These are phyloP conservation scores for Candida freyschussii DNA, from an alignment of 1,139 yeast species.

Conservation along the genomic window DNA sequence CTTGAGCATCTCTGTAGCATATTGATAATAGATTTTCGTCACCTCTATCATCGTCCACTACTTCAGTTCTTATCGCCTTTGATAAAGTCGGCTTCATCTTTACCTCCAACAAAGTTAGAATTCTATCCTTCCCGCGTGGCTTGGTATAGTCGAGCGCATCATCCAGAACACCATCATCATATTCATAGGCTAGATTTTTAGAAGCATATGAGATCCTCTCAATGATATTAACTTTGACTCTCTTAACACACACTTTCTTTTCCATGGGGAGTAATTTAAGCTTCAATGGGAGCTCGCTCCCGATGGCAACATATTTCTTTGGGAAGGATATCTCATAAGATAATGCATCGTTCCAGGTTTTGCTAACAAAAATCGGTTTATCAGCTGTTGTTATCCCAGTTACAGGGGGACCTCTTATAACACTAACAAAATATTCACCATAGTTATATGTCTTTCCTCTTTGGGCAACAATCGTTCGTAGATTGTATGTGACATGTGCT, in stretches of 20 bases:
- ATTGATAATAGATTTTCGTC: slow-evolving; percentile 53
- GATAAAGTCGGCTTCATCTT: slow-evolving; percentile 46
- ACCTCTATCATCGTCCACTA: slow-evolving; percentile 42
- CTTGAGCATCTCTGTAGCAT: slow-evolving; percentile 33
- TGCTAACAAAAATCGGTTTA: slow-evolving; percentile 76
- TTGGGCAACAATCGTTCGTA: slow-evolving; percentile 24
- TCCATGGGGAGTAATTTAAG: slow-evolving; percentile 71
- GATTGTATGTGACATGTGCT: slow-evolving; percentile 32
- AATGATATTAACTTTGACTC: slow-evolving; percentile 65
- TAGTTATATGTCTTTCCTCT: slow-evolving; percentile 17
- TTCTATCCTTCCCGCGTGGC: slow-evolving; percentile 41
- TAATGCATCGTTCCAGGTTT: slow-evolving; percentile 76
- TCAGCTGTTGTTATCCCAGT: slow-evolving; percentile 67
- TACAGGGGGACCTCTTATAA: slow-evolving; percentile 77
- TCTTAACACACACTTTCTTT: slow-evolving; percentile 61
- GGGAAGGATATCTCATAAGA: slow-evolving; percentile 78
- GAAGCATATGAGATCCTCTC: slow-evolving; percentile 71
- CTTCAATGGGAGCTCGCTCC: slow-evolving; percentile 54
- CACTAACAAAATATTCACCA: slow-evolving; percentile 26
- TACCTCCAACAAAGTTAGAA: slow-evolving; percentile 56
- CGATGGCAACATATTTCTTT: slow-evolving; percentile 66
- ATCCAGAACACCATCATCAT: slow-evolving; percentile 42
- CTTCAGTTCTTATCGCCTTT: slow-evolving; percentile 54
- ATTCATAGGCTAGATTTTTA: slow-evolving; percentile 48
- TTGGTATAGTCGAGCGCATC: slow-evolving; percentile 27